Percentiles rank a stretch among this genome's conserved stretches.
Conservation (phyloP, 495 filamentous ascomycete genomes). For the Xylaria venustula region DNA sequence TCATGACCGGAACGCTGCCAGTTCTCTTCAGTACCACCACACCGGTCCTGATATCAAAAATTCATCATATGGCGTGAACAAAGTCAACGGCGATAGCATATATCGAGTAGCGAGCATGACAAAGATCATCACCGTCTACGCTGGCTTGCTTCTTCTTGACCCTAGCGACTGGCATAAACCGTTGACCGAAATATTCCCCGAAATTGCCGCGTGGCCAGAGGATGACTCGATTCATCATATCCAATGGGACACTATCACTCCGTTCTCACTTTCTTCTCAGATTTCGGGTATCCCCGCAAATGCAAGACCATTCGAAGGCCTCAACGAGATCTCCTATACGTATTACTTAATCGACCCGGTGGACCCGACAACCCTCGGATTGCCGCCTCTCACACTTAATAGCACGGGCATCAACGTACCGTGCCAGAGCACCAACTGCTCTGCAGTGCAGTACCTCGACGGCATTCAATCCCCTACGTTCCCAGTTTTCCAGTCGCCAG, state of each 20-base stretch:
- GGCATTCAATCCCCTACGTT: slow-evolving; percentile 28
- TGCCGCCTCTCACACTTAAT: slow-evolving; percentile 34
- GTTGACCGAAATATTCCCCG: slow-evolving; percentile 37
- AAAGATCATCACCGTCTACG: slow-evolving; percentile 45
- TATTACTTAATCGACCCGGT: neutral
- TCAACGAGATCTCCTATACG: slow-evolving; percentile 16
- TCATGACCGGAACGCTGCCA: slow-evolving; percentile 31
- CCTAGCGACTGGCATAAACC: slow-evolving; percentile 41
- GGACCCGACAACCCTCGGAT: slow-evolving; percentile 27
- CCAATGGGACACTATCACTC: slow-evolving; percentile 46
- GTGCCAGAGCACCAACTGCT: slow-evolving; percentile 9
- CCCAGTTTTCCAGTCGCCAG: slow-evolving; percentile 30
- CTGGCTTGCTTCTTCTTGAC: slow-evolving; percentile 36
- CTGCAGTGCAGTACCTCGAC: slow-evolving; percentile 17
- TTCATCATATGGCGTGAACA: slow-evolving; percentile 28
- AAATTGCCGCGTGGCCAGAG: slow-evolving; percentile 19
- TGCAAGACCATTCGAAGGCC: slow-evolving; percentile 24
- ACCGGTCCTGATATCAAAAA: slow-evolving; percentile 26
- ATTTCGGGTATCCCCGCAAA: slow-evolving; percentile 43
- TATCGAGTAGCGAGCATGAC: slow-evolving; percentile 47
- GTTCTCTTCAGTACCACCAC: slow-evolving; percentile 39
- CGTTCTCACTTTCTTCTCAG: slow-evolving; percentile 45
- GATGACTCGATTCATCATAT: slow-evolving; percentile 25
- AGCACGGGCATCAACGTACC: slow-evolving; percentile 22
- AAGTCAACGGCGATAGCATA: slow-evolving; percentile 44